Percentiles rank a stretch among this genome's conserved stretches.
These are phyloP conservation scores for Syncephalastrum racemosum DNA, from an alignment of 371 early-diverging fungal species.

Conservation along the genomic window DNA sequence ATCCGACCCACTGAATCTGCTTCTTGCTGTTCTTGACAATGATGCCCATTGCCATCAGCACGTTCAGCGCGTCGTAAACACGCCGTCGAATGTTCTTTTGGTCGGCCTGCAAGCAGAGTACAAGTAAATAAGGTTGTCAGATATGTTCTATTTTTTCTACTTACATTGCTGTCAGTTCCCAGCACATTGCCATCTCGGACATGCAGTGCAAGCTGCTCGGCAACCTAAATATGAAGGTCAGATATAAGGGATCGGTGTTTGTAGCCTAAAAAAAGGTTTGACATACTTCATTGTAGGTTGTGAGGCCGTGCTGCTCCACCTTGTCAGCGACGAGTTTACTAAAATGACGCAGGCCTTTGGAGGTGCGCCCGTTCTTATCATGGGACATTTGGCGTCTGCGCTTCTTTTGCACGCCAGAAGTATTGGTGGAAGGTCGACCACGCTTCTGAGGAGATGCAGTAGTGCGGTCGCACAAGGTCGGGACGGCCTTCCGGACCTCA, in stretches of 20 bases:
- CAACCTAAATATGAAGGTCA: slow-evolving; percentile 5
- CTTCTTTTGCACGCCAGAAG: slow-evolving; percentile 1
- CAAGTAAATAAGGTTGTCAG: no score
- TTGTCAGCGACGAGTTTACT: slow-evolving; percentile 67
- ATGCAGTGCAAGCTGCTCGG: no score
- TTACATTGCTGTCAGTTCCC: no score
- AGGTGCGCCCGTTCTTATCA: neutral
- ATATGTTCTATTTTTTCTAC: no score
- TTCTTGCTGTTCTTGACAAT: slow-evolving; percentile 65
- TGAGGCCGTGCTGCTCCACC: slow-evolving; percentile 58
- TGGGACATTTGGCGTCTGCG: neutral
- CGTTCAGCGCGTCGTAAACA: slow-evolving; percentile 82
- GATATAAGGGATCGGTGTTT: no score
- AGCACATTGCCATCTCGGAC: no score
- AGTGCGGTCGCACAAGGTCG: neutral
- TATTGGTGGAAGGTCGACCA: neutral
- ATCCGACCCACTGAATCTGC: slow-evolving; percentile 73
- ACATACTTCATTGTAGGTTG: slow-evolving; percentile 63
- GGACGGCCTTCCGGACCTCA: slow-evolving; percentile 20
- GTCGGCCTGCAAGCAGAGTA: slow-evolving; percentile 24
- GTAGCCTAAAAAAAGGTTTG: neutral
- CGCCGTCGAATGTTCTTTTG: slow-evolving; percentile 80
- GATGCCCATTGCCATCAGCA: slow-evolving; percentile 73
- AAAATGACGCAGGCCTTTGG: slow-evolving; percentile 63
- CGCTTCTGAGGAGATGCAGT: neutral